Base-by-base conservation (phyloP, 176 grass and related monocot genomes). In the Oryza glumipatula region DNA sequence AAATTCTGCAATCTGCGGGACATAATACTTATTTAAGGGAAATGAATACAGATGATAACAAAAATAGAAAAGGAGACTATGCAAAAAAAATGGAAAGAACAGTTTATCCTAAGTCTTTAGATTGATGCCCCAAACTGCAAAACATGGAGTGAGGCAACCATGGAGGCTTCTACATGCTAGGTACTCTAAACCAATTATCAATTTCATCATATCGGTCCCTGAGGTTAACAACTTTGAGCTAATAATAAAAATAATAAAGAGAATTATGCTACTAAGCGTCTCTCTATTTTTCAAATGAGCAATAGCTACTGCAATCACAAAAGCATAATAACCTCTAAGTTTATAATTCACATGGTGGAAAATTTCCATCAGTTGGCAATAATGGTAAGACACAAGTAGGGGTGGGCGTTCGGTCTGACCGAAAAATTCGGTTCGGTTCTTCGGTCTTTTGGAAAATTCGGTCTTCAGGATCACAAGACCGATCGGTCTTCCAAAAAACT, bases 1-100 rank as follows among this genome's bases (percentile, higher is more conserved):
- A 98, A 83, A 98, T 98, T 91, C 96, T 95, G 89, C 96, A 98
- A 92, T 98, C 96, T 98, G 82, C 52, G 67, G 10, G 85, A 85
- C 28, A 82, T 63, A 81, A 49, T 16, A 82, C 32, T 85, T 67
- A 65, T 38, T 71, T 77, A 64, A 88, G 44, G 36, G 39, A 58
- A n/a, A 49, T 68, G 73, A 65, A 72, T 76, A 43, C 69, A 74
- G 30, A 83, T 74, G 43, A 68, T 3, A 28, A 70, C 10, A 74
- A 82, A 9, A 80, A 63, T 17, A 66, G 22, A 65, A 49, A 80
- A 41, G 79, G 63, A 36, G 44, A 73, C 32, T 66, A 71, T 73
- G 49, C 47, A 36, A 77, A 32, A 36, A 35, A 68, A 81, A 41
- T 41, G 15, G 71, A 82, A 78, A 49, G 5, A 9, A 46, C 4